Percentiles rank a stretch among this genome's conserved stretches.
These are phyloP conservation scores for Clavispora santaluciae DNA, from an alignment of 805 yeast genomes.

Conservation along the genomic window DNA sequence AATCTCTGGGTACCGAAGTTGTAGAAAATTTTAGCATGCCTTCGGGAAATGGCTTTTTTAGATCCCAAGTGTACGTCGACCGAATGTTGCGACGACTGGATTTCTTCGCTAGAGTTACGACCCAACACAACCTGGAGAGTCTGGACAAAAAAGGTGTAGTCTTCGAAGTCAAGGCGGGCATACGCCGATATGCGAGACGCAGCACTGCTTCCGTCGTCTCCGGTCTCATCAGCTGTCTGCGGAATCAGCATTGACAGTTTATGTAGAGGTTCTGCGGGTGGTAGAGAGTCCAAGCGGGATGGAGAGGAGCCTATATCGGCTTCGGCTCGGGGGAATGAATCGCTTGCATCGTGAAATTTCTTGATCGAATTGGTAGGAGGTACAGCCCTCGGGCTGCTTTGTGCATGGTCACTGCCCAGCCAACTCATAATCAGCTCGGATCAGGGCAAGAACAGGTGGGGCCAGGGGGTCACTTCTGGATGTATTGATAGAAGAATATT, in stretches of 20 bases:
- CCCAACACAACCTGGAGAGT: slow-evolving; percentile 92
- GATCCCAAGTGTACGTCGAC: slow-evolving; percentile 92
- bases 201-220: slow-evolving; percentile 3
- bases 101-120: slow-evolving; percentile 56
- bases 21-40: slow-evolving; percentile 94
- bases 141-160: slow-evolving; percentile 92
- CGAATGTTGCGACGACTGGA: slow-evolving; percentile 60
- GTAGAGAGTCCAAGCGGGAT: neutral
- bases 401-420: slow-evolving; percentile 8
- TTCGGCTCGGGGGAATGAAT: neutral
- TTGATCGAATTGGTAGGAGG: neutral
- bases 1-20: slow-evolving; percentile 95
- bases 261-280: neutral
- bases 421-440: slow-evolving; percentile 8
- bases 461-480: neutral
- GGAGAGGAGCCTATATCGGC: neutral
- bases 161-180: slow-evolving; percentile 84
- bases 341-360: neutral
- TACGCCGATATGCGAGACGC: slow-evolving; percentile 46
- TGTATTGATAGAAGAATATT: neutral
- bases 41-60: slow-evolving; percentile 86
- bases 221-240: neutral
- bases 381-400: neutral
- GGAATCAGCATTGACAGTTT: neutral
- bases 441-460: neutral